Evolutionary conservation across 192 early-diverging fungal species (phyloP), one percentile per base, ranked within the genome.

Genomic region (Backusella psychrophila): DNA sequence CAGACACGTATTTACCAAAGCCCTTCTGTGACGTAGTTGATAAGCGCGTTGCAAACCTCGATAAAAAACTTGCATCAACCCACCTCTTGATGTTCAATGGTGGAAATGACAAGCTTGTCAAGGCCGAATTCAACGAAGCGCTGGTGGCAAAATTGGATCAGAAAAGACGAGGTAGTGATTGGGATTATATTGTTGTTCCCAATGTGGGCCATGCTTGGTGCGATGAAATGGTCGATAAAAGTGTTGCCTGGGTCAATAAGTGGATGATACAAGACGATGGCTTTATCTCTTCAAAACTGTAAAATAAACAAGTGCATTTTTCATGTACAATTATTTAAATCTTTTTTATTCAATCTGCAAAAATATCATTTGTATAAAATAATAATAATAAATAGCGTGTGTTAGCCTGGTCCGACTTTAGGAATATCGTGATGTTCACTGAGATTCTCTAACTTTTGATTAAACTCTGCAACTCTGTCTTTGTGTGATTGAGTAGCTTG

Each of bases 401-500:
- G 78, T 92, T 93, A 93, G 83, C 93, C 91, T 36, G 91, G 91
- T 77, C 92, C 90, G 70, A 94, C 93, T 74, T 93, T 92, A 41
- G 93, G 92, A 80, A 95, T 92, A 77, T 95, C 93, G 83, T 94
- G 90, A 83, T 94, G 93, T 78, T 95, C 93, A 69, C 85, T 88
- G 69, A 95, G 84, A 36, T 88, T 81, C 73, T 92, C 91, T 19
- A 94, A 83, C 73, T 93, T 91, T 34, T 85, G 84, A 77, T 94
- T 94, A 72, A 93, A 87, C 39, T 94, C 92, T 66, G 89, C 88
- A 7, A 94, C 93, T 44, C 89, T 87, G 66, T 94, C 93, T 79
- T 91, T 92, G 83, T 94, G 93, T 12, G 91, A 92, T 76, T 89
- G 89, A 65, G 81, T 71, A 0, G 92, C 93, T 17, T 83, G 84